phyloP scores from a whole-genome alignment of 768 basidiomycete species.

The Russula compacta region DNA sequence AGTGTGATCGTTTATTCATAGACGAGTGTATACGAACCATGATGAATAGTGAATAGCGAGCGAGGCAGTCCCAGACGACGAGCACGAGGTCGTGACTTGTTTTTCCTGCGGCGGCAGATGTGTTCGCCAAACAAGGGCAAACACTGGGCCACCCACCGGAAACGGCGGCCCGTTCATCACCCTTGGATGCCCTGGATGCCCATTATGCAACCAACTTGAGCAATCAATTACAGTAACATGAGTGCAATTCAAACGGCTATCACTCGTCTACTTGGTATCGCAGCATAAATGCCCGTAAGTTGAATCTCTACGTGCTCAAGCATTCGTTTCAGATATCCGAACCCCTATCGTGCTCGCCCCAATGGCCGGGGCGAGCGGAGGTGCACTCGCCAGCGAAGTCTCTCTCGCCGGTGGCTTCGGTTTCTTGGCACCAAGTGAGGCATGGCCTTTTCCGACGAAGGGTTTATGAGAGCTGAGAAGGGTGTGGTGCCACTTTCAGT shows the following conservation, averaged over 20 bases:
- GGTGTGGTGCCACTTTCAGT: slow-evolving; percentile 29
- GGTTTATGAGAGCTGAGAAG: background rate
- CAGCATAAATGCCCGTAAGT: background rate
- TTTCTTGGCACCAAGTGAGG: slow-evolving; percentile 55
- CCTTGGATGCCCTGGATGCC: too few species aligned
- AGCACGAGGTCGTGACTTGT: slow-evolving; percentile 20
- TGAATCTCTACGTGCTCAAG: background rate
- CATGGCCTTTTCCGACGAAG: background rate
- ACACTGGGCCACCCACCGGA: background rate
- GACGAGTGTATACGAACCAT: slow-evolving; percentile 16
- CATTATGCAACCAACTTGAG: too few species aligned
- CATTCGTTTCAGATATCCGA: slow-evolving; percentile 34
- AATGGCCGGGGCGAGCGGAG: slow-evolving; percentile 67
- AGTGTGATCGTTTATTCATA: background rate
- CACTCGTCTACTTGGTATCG: slow-evolving; percentile 44
- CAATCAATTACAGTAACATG: background rate
- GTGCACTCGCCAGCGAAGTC: slow-evolving; percentile 41
- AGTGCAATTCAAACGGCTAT: slow-evolving; percentile 33
- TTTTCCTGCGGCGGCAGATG: background rate
- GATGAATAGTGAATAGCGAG: slow-evolving; percentile 2
- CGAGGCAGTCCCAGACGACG: slow-evolving; percentile 17
- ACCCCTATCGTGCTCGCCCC: slow-evolving; percentile 56
- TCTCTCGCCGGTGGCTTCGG: slow-evolving; percentile 67
- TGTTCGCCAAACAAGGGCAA: slow-evolving; percentile 4
- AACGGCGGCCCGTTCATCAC: background rate